Percentiles rank a stretch among this genome's conserved stretches.
Evolutionary conservation across 2,329 filamentous ascomycete genomes (phyloP).

Genomic region (Neopestalotiopsis clavispora): DNA sequence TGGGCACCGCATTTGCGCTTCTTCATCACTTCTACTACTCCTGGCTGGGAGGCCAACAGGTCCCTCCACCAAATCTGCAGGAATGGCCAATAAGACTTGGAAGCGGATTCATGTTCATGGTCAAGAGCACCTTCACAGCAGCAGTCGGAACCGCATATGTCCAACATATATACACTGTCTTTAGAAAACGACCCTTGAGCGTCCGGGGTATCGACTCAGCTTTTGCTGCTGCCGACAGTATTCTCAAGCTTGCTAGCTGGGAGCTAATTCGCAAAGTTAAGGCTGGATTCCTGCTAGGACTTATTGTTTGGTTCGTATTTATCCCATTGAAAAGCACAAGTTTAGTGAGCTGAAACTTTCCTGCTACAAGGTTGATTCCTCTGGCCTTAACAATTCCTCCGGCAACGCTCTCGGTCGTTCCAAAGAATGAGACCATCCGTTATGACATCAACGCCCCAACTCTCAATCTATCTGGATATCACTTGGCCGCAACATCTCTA

Average conservation of each 20-base stretch:
- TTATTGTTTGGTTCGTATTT: background rate
- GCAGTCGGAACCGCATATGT: background rate
- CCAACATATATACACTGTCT: background rate
- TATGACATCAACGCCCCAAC: background rate
- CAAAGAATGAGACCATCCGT: background rate
- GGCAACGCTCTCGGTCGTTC: background rate
- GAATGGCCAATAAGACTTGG: background rate
- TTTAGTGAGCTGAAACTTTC: background rate
- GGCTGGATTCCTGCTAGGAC: background rate
- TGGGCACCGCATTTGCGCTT: background rate
- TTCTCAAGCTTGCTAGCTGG: background rate
- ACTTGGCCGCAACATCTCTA: background rate
- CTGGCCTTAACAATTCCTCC: background rate
- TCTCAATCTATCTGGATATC: background rate
- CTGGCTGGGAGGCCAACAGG: background rate
- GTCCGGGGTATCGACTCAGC: background rate
- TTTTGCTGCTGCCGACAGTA: background rate
- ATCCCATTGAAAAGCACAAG: too few relatives aligned
- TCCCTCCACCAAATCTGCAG: background rate
- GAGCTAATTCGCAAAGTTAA: background rate
- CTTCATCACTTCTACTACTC: conserved; percentile 1
- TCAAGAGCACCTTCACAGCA: background rate
- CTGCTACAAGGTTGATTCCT: background rate
- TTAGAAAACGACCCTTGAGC: background rate
- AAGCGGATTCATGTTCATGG: background rate